Conservation (phyloP, 495 filamentous ascomycete genomes). For the Lasiosphaeriaceae sp. region DNA sequence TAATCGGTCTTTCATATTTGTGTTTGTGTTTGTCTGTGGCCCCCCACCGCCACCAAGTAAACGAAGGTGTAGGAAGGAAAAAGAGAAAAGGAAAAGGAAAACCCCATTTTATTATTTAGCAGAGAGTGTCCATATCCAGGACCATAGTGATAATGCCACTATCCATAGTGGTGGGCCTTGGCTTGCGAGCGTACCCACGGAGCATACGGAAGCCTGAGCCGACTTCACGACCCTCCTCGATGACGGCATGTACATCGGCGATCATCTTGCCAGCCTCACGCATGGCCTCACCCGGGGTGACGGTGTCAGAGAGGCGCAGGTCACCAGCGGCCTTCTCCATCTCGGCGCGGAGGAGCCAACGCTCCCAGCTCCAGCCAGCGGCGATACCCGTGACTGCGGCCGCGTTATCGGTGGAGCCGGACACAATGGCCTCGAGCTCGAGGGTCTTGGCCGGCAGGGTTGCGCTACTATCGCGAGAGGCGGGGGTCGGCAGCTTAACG, state of each 20-base stretch:
- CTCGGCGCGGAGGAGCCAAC: conserved; percentile 85
- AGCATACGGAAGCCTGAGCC: conserved; percentile 84
- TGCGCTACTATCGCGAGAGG: conserved; percentile 26
- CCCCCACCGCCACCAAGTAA: not conserved
- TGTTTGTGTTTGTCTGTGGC: too few relatives aligned
- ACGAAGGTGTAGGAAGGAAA: not conserved
- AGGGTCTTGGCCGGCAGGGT: conserved; percentile 44
- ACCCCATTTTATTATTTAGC: not conserved
- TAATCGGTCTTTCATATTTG: too few relatives aligned
- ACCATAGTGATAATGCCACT: conserved; percentile 17
- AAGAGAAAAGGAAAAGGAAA: not conserved
- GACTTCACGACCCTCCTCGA: conserved; percentile 78
- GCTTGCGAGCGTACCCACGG: conserved; percentile 88
- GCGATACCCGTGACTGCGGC: conserved; percentile 76
- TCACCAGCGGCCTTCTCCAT: conserved; percentile 73
- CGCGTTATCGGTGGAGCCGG: conserved; percentile 67
- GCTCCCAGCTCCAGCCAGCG: conserved; percentile 92
- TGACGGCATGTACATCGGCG: conserved; percentile 70
- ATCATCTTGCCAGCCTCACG: conserved; percentile 53
- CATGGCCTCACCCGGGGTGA: conserved; percentile 41
- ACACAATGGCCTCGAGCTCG: conserved; percentile 61
- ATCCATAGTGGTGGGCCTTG: conserved; percentile 24
- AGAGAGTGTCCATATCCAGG: conserved; percentile 11
- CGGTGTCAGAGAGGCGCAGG: conserved; percentile 46
- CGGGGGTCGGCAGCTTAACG: conserved; percentile 32